These are phyloP conservation scores for Lactifluus volemus DNA, from an alignment of 768 basidiomycete genomes.

Conservation along the genomic window DNA sequence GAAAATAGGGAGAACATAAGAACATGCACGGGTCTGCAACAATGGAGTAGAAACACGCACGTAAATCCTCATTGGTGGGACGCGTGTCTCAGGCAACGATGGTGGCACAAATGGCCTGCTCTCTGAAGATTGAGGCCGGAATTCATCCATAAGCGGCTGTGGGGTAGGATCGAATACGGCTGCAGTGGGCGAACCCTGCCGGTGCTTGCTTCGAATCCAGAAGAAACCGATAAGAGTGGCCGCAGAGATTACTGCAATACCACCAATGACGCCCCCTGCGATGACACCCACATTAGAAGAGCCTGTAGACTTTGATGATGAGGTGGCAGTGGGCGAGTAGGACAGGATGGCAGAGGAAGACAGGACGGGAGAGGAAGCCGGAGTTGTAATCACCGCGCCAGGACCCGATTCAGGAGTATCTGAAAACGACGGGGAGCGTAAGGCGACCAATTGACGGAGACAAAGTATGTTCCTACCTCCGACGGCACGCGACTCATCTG, in stretches of 20 bases:
- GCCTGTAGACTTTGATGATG: not conserved
- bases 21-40: too few relatives aligned
- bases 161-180: not conserved
- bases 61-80: not conserved
- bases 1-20: not conserved
- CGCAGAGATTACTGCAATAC: not conserved
- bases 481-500: too few relatives aligned
- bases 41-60: not conserved
- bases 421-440: not conserved
- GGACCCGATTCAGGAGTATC: not conserved
- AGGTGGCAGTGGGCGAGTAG: not conserved
- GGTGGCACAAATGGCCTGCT: not conserved
- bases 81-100: not conserved
- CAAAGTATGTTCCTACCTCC: not conserved
- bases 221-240: not conserved
- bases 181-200: too few relatives aligned
- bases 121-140: too few relatives aligned
- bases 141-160: not conserved
- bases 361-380: too few relatives aligned
- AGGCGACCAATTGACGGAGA: not conserved
- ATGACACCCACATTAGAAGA: not conserved
- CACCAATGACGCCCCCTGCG: conserved; percentile 2
- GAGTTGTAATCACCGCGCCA: not conserved
- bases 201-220: not conserved
- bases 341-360: too few relatives aligned